A percentile compares a stretch with the other conserved stretches of the same genome.
phyloP scores from a whole-genome alignment of 1,139 yeast genomes.

The Wickerhamomyces sp. region DNA sequence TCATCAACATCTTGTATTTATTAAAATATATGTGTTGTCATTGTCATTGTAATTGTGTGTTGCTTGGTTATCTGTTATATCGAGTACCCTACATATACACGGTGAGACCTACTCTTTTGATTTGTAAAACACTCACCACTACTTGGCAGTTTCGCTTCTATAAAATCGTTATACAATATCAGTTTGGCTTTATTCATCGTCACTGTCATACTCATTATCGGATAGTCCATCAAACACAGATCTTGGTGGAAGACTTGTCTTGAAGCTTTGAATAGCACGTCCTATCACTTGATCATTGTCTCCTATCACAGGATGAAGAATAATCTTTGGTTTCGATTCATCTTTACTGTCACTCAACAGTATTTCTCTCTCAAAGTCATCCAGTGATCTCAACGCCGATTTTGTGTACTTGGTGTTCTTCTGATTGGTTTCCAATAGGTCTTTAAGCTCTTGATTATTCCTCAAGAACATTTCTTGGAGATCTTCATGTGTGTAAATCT shows the following conservation, averaged over 20 bases:
- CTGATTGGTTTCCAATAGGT: slow-evolving; percentile 11
- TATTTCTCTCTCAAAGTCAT: slow-evolving; percentile 16
- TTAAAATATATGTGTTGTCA: no score
- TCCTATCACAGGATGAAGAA: slow-evolving; percentile 20
- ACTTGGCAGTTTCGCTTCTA: no score
- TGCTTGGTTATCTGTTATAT: no score
- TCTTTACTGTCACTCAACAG: slow-evolving; percentile 16
- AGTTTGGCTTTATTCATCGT: slow-evolving; percentile 1
- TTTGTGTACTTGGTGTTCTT: slow-evolving; percentile 7
- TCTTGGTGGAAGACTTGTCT: slow-evolving; percentile 28
- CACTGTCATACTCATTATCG: slow-evolving; percentile 12
- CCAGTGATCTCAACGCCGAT: slow-evolving; percentile 3
- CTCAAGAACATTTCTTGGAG: slow-evolving; percentile 15
- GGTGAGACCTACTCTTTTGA: no score
- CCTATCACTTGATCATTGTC: slow-evolving; percentile 22
- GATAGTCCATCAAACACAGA: slow-evolving; percentile 29
- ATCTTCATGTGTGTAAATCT: slow-evolving; percentile 22
- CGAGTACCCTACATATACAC: no score
- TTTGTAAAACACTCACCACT: no score
- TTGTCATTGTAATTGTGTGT: no score
- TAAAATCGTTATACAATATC: no score
- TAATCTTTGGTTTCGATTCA: slow-evolving; percentile 17
- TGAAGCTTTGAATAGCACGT: slow-evolving; percentile 19
- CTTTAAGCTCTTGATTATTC: slow-evolving; percentile 14
- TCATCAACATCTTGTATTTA: no score